Evolutionary conservation across 2,329 filamentous ascomycete genomes (phyloP).

Genomic region (Penicillium vulpinum): DNA sequence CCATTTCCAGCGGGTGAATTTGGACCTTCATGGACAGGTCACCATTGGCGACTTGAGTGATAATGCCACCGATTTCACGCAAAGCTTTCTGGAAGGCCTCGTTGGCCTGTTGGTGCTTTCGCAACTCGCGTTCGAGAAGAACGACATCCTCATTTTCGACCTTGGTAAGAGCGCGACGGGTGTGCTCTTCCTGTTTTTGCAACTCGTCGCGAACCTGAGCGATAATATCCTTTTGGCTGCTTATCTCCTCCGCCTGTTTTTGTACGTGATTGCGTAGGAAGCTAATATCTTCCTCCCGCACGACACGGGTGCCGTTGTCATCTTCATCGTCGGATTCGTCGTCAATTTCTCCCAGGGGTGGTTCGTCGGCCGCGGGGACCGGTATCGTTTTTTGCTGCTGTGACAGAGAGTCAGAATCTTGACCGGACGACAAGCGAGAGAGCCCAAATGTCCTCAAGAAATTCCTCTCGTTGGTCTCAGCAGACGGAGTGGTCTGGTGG

Average conservation of each 20-base stretch:
- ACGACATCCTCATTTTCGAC: slow-evolving; percentile 87
- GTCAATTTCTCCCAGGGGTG: slow-evolving; percentile 31
- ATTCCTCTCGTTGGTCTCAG: slow-evolving; percentile 57
- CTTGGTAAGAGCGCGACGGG: slow-evolving; percentile 76
- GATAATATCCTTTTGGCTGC: slow-evolving; percentile 82
- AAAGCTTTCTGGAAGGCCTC: slow-evolving; percentile 97
- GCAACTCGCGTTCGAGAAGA: slow-evolving; percentile 85
- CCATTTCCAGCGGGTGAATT: slow-evolving; percentile 94
- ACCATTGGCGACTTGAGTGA: slow-evolving; percentile 91
- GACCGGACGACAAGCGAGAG: slow-evolving; percentile 35
- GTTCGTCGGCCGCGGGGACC: slow-evolving; percentile 37
- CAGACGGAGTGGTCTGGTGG: slow-evolving; percentile 63
- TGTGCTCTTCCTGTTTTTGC: slow-evolving; percentile 78
- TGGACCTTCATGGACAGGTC: slow-evolving; percentile 96
- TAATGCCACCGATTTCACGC: slow-evolving; percentile 94
- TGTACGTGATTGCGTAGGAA: slow-evolving; percentile 88
- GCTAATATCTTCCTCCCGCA: slow-evolving; percentile 78
- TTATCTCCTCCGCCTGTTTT: slow-evolving; percentile 88
- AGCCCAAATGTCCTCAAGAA: slow-evolving; percentile 38
- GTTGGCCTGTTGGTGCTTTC: slow-evolving; percentile 97
- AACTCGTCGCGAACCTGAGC: slow-evolving; percentile 83
- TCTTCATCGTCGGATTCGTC: slow-evolving; percentile 46
- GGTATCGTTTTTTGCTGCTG: slow-evolving; percentile 42
- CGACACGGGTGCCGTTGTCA: slow-evolving; percentile 52
- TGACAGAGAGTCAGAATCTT: slow-evolving; percentile 36